Evolutionary conservation across 164 flowering plant genomes (phyloP), one percentile per base, ranked within the genome.

Genomic region (Aristolochia fimbriata): DNA sequence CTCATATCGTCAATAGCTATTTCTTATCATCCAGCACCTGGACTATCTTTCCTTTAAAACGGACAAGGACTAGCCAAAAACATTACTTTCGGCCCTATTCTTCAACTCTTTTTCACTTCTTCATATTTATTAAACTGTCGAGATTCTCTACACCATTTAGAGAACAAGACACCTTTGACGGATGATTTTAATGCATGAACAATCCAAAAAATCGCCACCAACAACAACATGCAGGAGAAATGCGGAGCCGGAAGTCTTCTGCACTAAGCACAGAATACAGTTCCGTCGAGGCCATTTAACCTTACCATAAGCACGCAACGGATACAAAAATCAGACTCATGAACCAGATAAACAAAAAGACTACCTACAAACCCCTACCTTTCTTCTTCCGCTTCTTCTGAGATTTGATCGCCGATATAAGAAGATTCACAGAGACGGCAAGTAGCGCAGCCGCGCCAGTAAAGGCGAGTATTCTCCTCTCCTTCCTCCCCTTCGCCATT

Each of bases 371-470:
- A 24, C n/a, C 12, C n/a, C 24, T n/a, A 85, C 90, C 85, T 80
- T 77, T 80, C 61, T 65, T 74, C 60, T 77, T 80, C 33, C 60
- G 70, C 54, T 74, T 74, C 15, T 61, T 74, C 23, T 68, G 83
- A 47, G 73, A 49, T 31, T 67, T 79, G 73, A 85, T 54, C 19
- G 84, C 85, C 61, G 80, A 0, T 76, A 86, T 31, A 19, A 83
- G 80, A 62, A 91, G 66, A 70, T 74, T 82, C 19, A 79, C 64
- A 25, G 89, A 87, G 47, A 91, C 51, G 22, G 83, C 93, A 52
- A 76, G 69, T 13, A 88, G 65, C 43, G 95, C 98, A 19, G 94
- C 87, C 14, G 78, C 80, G 63, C 98, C 98, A 53, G 91, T 78
- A 61, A 88, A 23, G 23, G 78, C 86, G 9, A 91, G 60, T 3